Evolutionary conservation across 768 basidiomycete genomes (phyloP).

Genomic region (Boletus pseudopeckii): DNA sequence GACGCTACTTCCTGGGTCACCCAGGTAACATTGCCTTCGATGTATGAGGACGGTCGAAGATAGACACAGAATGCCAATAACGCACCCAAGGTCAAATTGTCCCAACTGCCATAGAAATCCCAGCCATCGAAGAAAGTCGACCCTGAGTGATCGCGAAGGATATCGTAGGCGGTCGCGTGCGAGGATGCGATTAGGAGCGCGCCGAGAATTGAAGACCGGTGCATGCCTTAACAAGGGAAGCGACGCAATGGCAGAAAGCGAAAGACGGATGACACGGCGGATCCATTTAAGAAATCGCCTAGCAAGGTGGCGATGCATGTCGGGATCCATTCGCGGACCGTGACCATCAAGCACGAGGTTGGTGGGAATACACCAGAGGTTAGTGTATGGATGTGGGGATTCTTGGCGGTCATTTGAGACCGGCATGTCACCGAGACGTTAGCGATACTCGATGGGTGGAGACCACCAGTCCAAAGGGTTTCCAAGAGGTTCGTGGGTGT

Average conservation of each 20-base stretch:
- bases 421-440: neutral
- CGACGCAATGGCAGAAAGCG: neutral
- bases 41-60: neutral
- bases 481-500: neutral
- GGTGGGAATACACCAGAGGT: neutral
- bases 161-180: slow-evolving; percentile 27
- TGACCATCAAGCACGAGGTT: neutral
- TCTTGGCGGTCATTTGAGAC: neutral
- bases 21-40: slow-evolving; percentile 61
- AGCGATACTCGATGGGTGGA: neutral
- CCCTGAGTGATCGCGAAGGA: slow-evolving; percentile 46
- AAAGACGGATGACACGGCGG: neutral
- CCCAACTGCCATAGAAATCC: slow-evolving; percentile 49
- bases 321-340: neutral
- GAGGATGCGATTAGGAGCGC: slow-evolving; percentile 2
- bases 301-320: neutral
- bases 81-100: slow-evolving; percentile 42
- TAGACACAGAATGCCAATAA: slow-evolving; percentile 23
- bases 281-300: slow-evolving; percentile 3
- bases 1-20: slow-evolving; percentile 46
- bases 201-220: neutral
- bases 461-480: neutral
- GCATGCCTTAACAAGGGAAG: slow-evolving; percentile 11
- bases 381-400: neutral
- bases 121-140: slow-evolving; percentile 52